Percentiles rank a stretch among this genome's conserved stretches.
phyloP scores from a whole-genome alignment of 345 rosid species.

The Eucalyptus paniculata region DNA sequence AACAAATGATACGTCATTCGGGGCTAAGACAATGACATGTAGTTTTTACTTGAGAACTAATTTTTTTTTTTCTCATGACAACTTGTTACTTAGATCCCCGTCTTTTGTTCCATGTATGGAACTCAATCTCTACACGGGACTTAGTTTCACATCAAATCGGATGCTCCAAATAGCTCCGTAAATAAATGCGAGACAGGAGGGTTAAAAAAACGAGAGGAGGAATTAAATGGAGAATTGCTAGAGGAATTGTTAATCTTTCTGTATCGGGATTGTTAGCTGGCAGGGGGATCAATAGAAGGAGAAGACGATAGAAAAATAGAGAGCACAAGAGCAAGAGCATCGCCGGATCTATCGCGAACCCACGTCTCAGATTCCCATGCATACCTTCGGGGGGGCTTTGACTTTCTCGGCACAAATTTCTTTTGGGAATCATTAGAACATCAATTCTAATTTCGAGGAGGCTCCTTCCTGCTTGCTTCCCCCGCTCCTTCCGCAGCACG shows the following conservation, averaged over 20 bases:
- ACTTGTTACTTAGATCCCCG: background rate
- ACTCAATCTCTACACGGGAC: background rate
- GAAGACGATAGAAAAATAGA: background rate
- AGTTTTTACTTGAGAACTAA: background rate
- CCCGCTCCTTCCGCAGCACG: background rate
- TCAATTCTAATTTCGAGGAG: background rate
- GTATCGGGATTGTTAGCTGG: slow-evolving; percentile 46
- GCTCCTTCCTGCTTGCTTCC: background rate
- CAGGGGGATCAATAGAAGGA: slow-evolving; percentile 1
- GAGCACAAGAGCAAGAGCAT: background rate
- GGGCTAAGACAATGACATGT: background rate
- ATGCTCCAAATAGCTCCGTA: background rate
- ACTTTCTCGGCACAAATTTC: background rate
- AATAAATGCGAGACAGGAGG: background rate
- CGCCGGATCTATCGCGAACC: slow-evolving; percentile 1
- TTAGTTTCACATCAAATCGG: background rate
- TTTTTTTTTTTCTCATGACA: background rate
- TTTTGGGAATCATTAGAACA: background rate
- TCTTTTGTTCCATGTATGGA: background rate
- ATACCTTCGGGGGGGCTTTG: background rate
- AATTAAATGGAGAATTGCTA: background rate
- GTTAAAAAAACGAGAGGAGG: background rate
- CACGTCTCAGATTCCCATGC: slow-evolving; percentile 1
- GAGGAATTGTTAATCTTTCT: background rate
- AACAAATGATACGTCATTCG: background rate